A percentile compares a stretch with the other conserved stretches of the same genome.
Evolutionary conservation across 2,329 filamentous ascomycete species (phyloP).

Genomic region (Hymenoscyphus fraxineus): DNA sequence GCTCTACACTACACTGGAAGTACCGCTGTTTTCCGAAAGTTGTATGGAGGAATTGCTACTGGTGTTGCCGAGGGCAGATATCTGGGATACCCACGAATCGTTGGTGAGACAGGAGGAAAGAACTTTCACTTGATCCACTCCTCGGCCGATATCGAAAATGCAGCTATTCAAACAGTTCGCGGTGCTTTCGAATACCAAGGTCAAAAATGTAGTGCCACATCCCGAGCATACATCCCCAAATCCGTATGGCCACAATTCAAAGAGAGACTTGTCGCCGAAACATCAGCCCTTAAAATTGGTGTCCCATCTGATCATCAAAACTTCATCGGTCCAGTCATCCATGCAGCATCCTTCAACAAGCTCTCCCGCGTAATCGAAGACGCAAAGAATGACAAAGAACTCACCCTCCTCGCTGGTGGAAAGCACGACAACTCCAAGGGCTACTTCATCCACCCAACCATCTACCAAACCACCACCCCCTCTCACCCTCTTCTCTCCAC

Average conservation of each 20-base stretch:
- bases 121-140: constrained; percentile 85
- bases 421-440: constrained; percentile 74
- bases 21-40: constrained; percentile 82
- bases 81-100: constrained; percentile 79
- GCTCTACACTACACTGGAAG: constrained; percentile 95
- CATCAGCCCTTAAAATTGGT: constrained; percentile 66
- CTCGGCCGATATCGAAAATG: constrained; percentile 73
- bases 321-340: constrained; percentile 86
- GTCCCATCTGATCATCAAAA: constrained; percentile 64
- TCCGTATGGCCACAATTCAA: constrained; percentile 73
- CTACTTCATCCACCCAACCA: constrained; percentile 79
- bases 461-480: constrained; percentile 73
- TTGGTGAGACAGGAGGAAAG: constrained; percentile 89
- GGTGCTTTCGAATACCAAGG: constrained; percentile 89
- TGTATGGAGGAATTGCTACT: constrained; percentile 81
- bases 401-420: constrained; percentile 72
- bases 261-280: constrained; percentile 63
- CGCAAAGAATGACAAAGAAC: constrained; percentile 69
- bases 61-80: constrained; percentile 81
- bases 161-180: constrained; percentile 76
- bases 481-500: constrained; percentile 69
- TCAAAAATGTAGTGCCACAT: constrained; percentile 86
- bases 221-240: constrained; percentile 71
- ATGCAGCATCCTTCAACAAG: constrained; percentile 77
- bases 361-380: constrained; percentile 72